phyloP scores from a whole-genome alignment of 1,284 basidiomycete genomes.

The Trichosporon sp. region DNA sequence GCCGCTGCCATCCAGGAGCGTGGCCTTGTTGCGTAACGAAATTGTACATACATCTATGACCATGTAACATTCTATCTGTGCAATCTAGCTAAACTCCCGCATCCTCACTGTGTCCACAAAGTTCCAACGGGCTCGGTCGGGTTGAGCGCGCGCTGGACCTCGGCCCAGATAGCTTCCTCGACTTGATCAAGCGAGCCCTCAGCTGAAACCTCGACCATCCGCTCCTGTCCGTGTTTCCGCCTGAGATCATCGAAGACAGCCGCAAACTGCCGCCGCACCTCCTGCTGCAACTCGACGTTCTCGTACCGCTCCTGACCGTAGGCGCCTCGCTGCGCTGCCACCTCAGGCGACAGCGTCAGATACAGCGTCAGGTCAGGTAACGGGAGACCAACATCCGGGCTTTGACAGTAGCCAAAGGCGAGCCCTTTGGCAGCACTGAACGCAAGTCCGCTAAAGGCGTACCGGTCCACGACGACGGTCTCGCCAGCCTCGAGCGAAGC shows the following conservation, averaged over 20 bases:
- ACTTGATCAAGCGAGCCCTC: conserved; percentile 58
- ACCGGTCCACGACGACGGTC: conserved; percentile 82
- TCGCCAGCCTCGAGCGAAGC: conserved; percentile 61
- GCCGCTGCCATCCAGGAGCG: conserved; percentile 8
- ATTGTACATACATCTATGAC: conserved; percentile 4
- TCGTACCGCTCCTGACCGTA: conserved; percentile 90
- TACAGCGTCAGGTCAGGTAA: conserved; percentile 84
- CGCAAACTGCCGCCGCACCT: conserved; percentile 62
- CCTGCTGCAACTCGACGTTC: conserved; percentile 65
- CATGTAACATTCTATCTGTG: conserved; percentile 1
- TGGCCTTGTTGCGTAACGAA: conserved; percentile 3
- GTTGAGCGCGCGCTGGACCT: conserved; percentile 46
- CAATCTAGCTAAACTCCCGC: neutral
- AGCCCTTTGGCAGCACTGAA: conserved; percentile 80
- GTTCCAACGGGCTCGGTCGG: neutral
- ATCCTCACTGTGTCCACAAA: neutral
- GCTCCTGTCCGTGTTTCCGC: conserved; percentile 30
- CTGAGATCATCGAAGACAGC: conserved; percentile 51
- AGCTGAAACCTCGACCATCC: conserved; percentile 66
- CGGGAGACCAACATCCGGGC: conserved; percentile 79
- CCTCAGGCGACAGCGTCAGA: conserved; percentile 70
- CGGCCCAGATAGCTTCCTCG: conserved; percentile 55
- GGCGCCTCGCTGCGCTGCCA: conserved; percentile 68
- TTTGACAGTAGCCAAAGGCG: conserved; percentile 68
- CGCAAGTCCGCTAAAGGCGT: conserved; percentile 93